These are phyloP conservation scores for Apiospora aurea DNA, from an alignment of 2,329 filamentous ascomycete species.

Conservation along the genomic window DNA sequence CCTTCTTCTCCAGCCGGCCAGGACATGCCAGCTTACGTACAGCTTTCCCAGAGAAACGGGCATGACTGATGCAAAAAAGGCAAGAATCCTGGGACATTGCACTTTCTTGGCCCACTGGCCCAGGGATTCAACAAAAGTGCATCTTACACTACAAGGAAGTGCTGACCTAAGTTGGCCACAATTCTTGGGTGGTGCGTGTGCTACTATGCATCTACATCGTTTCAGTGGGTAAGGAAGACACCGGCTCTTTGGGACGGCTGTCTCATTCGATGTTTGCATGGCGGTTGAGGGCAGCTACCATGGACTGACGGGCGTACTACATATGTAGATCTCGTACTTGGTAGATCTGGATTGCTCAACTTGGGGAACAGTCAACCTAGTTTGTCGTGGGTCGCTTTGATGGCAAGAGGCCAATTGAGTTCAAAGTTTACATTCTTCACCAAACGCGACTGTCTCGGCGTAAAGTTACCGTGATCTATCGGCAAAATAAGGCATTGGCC, in stretches of 20 bases:
- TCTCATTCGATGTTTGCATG: conserved; percentile 2
- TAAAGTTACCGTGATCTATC: not conserved
- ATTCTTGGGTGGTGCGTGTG: not conserved
- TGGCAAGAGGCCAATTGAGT: not conserved
- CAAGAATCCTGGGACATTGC: conserved; percentile 1
- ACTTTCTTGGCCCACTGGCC: conserved; percentile 8
- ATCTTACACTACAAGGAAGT: not conserved
- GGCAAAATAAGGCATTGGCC: not conserved
- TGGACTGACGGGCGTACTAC: not conserved
- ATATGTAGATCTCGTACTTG: not conserved
- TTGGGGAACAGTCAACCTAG: not conserved
- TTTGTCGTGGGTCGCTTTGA: not conserved
- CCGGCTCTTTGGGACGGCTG: conserved; percentile 10
- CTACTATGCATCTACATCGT: not conserved
- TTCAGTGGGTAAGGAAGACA: conserved; percentile 8
- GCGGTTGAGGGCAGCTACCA: not conserved
- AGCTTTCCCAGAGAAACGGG: not conserved
- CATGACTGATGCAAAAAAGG: not conserved
- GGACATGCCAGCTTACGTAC: conserved; percentile 2
- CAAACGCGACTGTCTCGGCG: not conserved
- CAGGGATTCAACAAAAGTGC: conserved; percentile 16
- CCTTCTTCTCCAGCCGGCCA: not conserved
- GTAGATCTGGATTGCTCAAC: not conserved
- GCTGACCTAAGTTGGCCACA: not conserved
- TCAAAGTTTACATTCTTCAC: not conserved